Conservation (phyloP, 768 basidiomycete genomes). For the Rhizopogon sp. region DNA sequence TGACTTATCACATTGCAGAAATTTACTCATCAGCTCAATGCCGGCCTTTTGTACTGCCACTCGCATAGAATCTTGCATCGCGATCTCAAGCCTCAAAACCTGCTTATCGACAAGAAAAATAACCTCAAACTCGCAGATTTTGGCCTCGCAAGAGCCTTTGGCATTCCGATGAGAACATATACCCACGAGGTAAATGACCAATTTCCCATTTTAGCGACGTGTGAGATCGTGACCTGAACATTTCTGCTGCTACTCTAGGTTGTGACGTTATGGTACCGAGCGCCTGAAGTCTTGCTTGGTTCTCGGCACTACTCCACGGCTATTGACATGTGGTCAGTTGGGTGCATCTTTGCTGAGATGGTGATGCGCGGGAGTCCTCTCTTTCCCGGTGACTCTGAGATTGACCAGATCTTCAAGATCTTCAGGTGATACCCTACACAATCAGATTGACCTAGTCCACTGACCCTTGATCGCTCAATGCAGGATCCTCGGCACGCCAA, state of each 20-base stretch:
- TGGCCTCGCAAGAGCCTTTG: conserved; percentile 93
- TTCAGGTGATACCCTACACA: conserved; percentile 61
- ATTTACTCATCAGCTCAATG: conserved; percentile 92
- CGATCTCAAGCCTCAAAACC: conserved; percentile 94
- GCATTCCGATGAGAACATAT: conserved; percentile 98
- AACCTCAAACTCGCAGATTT: conserved; percentile 97
- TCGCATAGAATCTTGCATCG: conserved; percentile 95
- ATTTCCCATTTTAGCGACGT: neutral
- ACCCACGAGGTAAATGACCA: conserved; percentile 79
- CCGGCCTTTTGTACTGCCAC: conserved; percentile 91
- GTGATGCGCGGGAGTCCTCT: conserved; percentile 85
- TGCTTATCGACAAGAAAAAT: conserved; percentile 83
- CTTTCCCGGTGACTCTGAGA: conserved; percentile 99
- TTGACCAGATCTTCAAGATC: conserved; percentile 99
- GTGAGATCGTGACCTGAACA: neutral
- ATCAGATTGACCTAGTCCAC: neutral
- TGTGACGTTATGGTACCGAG: conserved; percentile 98
- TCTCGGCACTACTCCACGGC: conserved; percentile 96
- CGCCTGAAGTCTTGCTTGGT: conserved; percentile 94
- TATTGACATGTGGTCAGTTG: conserved; percentile 99
- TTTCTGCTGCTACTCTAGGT: conserved; percentile 51
- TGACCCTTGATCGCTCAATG: conserved; percentile 3
- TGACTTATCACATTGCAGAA: conserved; percentile 50
- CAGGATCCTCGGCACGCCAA: conserved; percentile 93
- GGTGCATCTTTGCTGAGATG: conserved; percentile 99